Conservation (phyloP, 2,329 filamentous ascomycete species). For the Nigrospora sphaerica region DNA sequence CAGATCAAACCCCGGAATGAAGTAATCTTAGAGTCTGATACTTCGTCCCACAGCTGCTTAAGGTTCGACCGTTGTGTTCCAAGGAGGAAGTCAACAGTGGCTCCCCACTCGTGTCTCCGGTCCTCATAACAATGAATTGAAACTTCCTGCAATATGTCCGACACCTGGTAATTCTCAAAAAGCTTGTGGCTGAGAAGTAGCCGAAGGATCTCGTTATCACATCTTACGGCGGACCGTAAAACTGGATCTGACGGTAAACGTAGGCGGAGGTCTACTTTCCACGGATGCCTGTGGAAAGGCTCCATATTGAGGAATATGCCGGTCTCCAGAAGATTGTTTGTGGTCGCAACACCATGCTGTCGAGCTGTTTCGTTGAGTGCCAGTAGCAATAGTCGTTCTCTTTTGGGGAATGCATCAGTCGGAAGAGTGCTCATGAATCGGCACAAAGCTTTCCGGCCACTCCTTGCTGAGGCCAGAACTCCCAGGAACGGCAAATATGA, state of each 20-base stretch:
- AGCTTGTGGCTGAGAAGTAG: not conserved
- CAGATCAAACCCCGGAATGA: not conserved
- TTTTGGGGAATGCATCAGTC: too few species aligned
- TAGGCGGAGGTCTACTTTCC: too few species aligned
- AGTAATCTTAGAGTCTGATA: too few species aligned
- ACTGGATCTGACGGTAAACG: not conserved
- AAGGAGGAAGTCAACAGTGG: not conserved
- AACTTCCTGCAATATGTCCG: too few species aligned
- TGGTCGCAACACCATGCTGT: not conserved
- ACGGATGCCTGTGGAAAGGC: not conserved
- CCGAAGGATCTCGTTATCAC: not conserved
- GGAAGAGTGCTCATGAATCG: not conserved
- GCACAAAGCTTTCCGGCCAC: not conserved
- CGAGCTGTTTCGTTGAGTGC: not conserved
- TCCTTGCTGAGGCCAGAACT: not conserved
- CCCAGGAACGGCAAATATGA: not conserved
- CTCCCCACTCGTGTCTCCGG: too few species aligned
- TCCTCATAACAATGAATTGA: too few species aligned
- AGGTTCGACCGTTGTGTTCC: not conserved
- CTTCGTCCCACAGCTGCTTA: not conserved
- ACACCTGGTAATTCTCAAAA: not conserved
- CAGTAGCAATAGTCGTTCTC: not conserved
- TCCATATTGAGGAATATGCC: not conserved
- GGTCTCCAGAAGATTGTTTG: not conserved
- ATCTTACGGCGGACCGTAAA: not conserved